Evolutionary conservation across 2,329 filamentous ascomycete genomes (phyloP).

Genomic region (Fusarium napiforme): DNA sequence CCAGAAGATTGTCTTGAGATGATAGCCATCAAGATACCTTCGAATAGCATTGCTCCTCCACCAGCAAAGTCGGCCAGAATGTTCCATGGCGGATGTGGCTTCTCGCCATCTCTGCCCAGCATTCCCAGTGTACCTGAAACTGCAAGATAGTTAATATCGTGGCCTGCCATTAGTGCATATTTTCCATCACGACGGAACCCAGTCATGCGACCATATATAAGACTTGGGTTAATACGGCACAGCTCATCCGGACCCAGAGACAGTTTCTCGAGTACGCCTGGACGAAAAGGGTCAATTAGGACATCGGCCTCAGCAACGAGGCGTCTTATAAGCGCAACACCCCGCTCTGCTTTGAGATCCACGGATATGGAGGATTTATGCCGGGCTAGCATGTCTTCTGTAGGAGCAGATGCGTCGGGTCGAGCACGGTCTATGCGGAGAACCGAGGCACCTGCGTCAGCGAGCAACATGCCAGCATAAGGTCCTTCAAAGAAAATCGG

Average conservation of each 20-base stretch:
- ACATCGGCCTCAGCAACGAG: constrained; percentile 80
- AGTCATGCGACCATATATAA: constrained; percentile 88
- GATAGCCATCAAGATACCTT: constrained; percentile 85
- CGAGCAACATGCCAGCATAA: constrained; percentile 87
- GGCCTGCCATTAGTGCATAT: constrained; percentile 89
- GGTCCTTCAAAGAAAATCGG: constrained; percentile 66
- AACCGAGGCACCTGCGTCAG: constrained; percentile 89
- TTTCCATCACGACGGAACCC: constrained; percentile 89
- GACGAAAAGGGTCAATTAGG: constrained; percentile 92
- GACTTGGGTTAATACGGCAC: constrained; percentile 72
- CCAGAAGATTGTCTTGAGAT: constrained; percentile 72
- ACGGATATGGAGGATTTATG: constrained; percentile 84
- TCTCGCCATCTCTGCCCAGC: constrained; percentile 75
- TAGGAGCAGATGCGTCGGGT: constrained; percentile 59
- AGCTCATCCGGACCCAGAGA: constrained; percentile 79
- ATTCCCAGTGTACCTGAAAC: constrained; percentile 83
- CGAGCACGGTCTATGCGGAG: constrained; percentile 82
- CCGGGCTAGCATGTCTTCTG: constrained; percentile 78
- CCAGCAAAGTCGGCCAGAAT: constrained; percentile 92
- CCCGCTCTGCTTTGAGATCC: constrained; percentile 76
- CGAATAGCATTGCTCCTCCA: constrained; percentile 83
- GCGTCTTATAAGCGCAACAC: constrained; percentile 72
- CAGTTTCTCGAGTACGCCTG: constrained; percentile 87
- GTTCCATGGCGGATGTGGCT: constrained; percentile 83
- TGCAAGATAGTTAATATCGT: constrained; percentile 97